These are phyloP conservation scores for Gnaphalium uliginosum DNA, from an alignment of 129 eudicot genomes.

Conservation along the genomic window DNA sequence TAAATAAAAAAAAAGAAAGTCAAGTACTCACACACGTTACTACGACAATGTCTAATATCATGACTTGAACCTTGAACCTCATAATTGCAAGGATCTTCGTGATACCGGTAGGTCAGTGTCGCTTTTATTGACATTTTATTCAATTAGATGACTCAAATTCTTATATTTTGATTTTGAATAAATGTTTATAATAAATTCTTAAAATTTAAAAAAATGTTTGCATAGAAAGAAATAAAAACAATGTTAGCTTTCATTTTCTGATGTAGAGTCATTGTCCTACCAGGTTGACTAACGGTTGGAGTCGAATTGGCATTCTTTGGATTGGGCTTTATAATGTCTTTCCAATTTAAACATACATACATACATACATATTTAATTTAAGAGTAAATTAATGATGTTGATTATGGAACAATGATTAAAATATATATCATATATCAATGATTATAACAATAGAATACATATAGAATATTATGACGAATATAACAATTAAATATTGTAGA, in stretches of 20 bases:
- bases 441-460: not conserved
- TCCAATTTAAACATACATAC: not conserved
- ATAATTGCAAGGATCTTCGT: no score
- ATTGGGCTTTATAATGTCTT: not conserved
- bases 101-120: no score
- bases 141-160: no score
- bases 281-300: not conserved
- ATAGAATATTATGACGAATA: constrained; percentile 22
- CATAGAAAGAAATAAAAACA: not conserved
- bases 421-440: not conserved
- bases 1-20: no score
- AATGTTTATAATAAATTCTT: not conserved
- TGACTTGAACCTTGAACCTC: no score
- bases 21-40: no score
- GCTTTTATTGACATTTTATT: no score
- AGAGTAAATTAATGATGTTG: constrained; percentile 14
- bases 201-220: not conserved
- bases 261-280: constrained; percentile 1
- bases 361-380: no score
- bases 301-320: not conserved
- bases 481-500: constrained; percentile 14
- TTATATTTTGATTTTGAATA: not conserved
- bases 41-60: no score
- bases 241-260: not conserved
- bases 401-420: constrained; percentile 18